phyloP scores from a whole-genome alignment of 768 basidiomycete species.

The Guyanaporus albipodus region DNA sequence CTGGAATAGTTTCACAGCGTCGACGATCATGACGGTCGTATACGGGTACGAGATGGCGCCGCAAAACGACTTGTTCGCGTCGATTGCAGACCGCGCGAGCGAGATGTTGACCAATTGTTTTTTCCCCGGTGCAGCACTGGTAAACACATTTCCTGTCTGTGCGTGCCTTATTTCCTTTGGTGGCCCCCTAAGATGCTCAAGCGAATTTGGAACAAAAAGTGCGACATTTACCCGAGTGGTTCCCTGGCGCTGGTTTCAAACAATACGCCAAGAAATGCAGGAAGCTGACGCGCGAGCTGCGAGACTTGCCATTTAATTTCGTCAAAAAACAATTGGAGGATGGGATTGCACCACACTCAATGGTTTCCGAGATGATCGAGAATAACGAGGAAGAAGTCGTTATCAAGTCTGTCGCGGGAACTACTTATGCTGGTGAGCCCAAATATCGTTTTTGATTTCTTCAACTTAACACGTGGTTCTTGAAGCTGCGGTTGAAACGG shows the following conservation, averaged over 20 bases:
- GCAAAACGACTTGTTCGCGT: slow-evolving; percentile 29
- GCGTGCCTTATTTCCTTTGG: not conserved
- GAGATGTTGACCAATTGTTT: slow-evolving; percentile 25
- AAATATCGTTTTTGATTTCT: not conserved
- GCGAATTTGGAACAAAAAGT: too few relatives aligned
- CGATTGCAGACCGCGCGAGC: slow-evolving; percentile 30
- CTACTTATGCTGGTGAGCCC: slow-evolving; percentile 28
- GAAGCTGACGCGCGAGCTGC: slow-evolving; percentile 17
- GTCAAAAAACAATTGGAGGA: slow-evolving; percentile 20
- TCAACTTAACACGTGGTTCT: not conserved
- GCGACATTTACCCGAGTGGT: slow-evolving; percentile 28
- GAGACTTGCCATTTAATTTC: slow-evolving; percentile 15
- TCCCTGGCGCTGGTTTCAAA: slow-evolving; percentile 30
- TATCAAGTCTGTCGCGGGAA: slow-evolving; percentile 31
- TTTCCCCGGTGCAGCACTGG: slow-evolving; percentile 30
- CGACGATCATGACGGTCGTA: slow-evolving; percentile 30
- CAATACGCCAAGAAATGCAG: slow-evolving; percentile 15
- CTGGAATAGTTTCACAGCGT: slow-evolving; percentile 23
- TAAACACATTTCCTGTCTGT: slow-evolving; percentile 31
- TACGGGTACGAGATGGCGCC: slow-evolving; percentile 35
- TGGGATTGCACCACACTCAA: slow-evolving; percentile 15
- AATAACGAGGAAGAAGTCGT: slow-evolving; percentile 23
- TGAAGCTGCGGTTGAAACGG: slow-evolving; percentile 23
- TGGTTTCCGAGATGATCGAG: slow-evolving; percentile 24
- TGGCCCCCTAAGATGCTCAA: not conserved